phyloP scores from a whole-genome alignment of 495 filamentous ascomycete species.

The Hypoxylon cercidicola region DNA sequence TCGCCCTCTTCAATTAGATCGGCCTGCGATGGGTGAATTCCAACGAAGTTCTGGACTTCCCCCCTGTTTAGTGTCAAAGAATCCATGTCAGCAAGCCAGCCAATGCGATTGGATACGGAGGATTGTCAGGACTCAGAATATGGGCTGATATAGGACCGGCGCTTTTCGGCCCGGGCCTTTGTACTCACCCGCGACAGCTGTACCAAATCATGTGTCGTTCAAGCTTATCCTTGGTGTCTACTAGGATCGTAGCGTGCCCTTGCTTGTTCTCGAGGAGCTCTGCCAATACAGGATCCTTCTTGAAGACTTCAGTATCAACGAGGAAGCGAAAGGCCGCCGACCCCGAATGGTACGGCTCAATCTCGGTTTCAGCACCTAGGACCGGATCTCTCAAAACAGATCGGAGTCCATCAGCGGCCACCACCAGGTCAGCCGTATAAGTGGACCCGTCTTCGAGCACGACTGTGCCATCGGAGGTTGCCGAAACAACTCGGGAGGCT shows the following conservation, averaged over 20 bases:
- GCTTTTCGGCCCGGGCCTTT: too few species aligned
- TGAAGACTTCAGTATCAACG: slow-evolving; percentile 50
- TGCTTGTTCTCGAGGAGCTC: slow-evolving; percentile 44
- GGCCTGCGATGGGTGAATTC: slow-evolving; percentile 39
- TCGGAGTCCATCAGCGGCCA: slow-evolving; percentile 63
- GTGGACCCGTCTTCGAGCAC: slow-evolving; percentile 49
- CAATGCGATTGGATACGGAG: too few species aligned
- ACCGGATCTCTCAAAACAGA: slow-evolving; percentile 42
- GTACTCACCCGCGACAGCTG: slow-evolving; percentile 52
- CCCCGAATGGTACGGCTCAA: slow-evolving; percentile 37
- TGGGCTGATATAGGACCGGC: background rate
- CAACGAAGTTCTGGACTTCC: slow-evolving; percentile 54
- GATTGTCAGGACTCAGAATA: too few species aligned
- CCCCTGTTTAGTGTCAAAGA: slow-evolving; percentile 26
- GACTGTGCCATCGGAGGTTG: slow-evolving; percentile 50
- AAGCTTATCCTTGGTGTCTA: slow-evolving; percentile 31
- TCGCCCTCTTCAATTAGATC: background rate
- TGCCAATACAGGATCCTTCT: slow-evolving; percentile 46
- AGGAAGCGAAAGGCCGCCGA: slow-evolving; percentile 58
- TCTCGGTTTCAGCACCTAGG: slow-evolving; percentile 37
- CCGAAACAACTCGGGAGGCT: slow-evolving; percentile 19
- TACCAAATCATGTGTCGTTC: slow-evolving; percentile 54
- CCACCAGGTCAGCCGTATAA: slow-evolving; percentile 54
- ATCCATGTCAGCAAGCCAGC: too few species aligned
- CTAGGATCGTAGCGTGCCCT: slow-evolving; percentile 43